A percentile compares a stretch with the other conserved stretches of the same genome.
Conservation (phyloP, 352 stramenopile species). For the Globisporangium canariense region DNA sequence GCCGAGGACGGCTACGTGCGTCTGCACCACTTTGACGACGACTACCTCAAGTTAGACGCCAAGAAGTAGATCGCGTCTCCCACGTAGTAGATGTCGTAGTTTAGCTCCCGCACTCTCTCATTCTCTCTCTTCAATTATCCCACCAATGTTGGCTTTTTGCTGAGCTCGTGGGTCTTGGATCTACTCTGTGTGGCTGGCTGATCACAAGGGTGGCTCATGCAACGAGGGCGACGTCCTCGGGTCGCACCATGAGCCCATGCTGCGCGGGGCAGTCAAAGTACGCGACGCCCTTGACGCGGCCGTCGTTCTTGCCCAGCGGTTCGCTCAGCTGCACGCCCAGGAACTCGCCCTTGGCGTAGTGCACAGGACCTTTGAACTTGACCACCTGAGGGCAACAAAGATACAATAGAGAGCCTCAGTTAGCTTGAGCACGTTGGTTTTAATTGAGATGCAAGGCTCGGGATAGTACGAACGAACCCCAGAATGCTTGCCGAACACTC, state of each 20-base stretch:
- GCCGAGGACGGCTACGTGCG: conserved; percentile 98
- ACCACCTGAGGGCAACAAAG: conserved; percentile 29
- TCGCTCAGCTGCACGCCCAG: conserved; percentile 57
- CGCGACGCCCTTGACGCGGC: conserved; percentile 53
- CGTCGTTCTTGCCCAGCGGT: conserved; percentile 69
- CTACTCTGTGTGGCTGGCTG: neutral
- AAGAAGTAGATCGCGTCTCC: conserved; percentile 24
- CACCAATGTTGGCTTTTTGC: neutral
- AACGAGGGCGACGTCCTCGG: conserved; percentile 29
- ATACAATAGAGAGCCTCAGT: neutral
- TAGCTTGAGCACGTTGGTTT: neutral
- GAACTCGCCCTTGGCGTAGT: conserved; percentile 75
- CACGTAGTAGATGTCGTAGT: conserved; percentile 16
- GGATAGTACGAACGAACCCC: conserved; percentile 30
- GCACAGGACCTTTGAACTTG: conserved; percentile 57
- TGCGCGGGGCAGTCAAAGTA: conserved; percentile 61
- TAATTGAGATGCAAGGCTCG: neutral
- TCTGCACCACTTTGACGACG: conserved; percentile 97
- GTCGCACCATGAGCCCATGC: conserved; percentile 70
- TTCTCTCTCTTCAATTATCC: conserved; percentile 1
- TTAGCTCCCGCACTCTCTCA: conserved; percentile 6
- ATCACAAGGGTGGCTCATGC: neutral
- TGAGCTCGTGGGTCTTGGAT: neutral
- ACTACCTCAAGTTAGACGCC: conserved; percentile 91
- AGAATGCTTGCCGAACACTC: conserved; percentile 33